Conservation (phyloP, 208 protist genomes). For the Leishmania arabica region DNA sequence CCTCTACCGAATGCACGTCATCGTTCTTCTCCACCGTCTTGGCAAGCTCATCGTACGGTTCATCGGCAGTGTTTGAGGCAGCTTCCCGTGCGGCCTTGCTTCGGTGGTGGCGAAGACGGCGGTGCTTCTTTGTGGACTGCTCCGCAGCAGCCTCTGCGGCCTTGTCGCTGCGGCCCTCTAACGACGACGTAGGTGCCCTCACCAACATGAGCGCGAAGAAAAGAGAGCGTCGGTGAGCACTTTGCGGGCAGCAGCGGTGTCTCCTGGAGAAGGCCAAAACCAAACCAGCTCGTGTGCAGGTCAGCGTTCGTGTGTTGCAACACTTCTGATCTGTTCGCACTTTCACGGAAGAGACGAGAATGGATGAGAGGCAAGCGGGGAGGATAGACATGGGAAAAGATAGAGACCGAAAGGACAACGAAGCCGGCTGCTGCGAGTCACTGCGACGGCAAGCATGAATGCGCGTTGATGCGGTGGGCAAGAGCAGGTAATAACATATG, state of each 20-base stretch:
- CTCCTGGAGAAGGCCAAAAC: not conserved
- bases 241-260: not conserved
- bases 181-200: not conserved
- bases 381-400: not conserved
- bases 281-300: not conserved
- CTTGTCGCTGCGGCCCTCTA: not conserved
- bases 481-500: not conserved
- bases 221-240: not conserved
- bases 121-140: constrained; percentile 27
- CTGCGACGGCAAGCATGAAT: not conserved
- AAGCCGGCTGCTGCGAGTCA: not conserved
- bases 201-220: not conserved
- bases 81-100: constrained; percentile 42
- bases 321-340: not conserved
- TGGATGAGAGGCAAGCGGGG: not conserved
- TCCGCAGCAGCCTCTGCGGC: not conserved
- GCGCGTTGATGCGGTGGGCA: not conserved
- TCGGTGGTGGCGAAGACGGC: constrained; percentile 66
- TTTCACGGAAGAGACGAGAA: not conserved
- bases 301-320: not conserved
- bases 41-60: constrained; percentile 11
- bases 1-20: not conserved
- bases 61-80: not conserved
- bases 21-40: constrained; percentile 5
- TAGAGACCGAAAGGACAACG: not conserved